These are phyloP conservation scores for Neostapfia colusana DNA, from an alignment of 176 grass and related monocot species.

Conservation along the genomic window DNA sequence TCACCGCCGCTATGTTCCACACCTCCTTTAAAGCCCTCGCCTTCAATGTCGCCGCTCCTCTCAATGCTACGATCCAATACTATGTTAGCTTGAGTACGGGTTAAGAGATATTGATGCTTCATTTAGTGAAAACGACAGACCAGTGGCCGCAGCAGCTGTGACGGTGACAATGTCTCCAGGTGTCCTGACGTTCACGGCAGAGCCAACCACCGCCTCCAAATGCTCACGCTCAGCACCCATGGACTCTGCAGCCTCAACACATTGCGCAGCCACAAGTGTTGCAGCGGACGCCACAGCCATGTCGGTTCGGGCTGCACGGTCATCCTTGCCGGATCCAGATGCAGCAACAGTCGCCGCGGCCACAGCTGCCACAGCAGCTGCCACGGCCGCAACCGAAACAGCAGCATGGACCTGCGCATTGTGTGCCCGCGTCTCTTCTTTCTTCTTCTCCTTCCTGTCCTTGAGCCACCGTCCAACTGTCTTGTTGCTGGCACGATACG, in stretches of 20 bases:
- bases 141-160: slow-evolving; percentile 87
- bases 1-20: slow-evolving; percentile 97
- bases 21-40: slow-evolving; percentile 94
- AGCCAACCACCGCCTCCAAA: slow-evolving; percentile 70
- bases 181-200: slow-evolving; percentile 84
- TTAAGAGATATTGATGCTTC: neutral
- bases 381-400: slow-evolving; percentile 77
- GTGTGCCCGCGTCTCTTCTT: slow-evolving; percentile 92
- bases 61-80: slow-evolving; percentile 49
- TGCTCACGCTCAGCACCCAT: slow-evolving; percentile 96
- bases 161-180: slow-evolving; percentile 80
- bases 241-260: slow-evolving; percentile 69
- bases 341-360: slow-evolving; percentile 60
- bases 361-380: slow-evolving; percentile 71
- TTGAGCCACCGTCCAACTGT: slow-evolving; percentile 95
- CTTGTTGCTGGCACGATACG: slow-evolving; percentile 62
- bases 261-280: slow-evolving; percentile 83
- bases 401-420: slow-evolving; percentile 87
- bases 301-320: slow-evolving; percentile 62
- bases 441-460: slow-evolving; percentile 89
- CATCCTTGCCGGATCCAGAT: slow-evolving; percentile 71
- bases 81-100: neutral
- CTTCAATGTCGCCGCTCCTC: slow-evolving; percentile 90
- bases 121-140: slow-evolving; percentile 29
- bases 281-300: slow-evolving; percentile 85